Conservation (phyloP, 2,329 filamentous ascomycete species). For the Blastomyces silverae region DNA sequence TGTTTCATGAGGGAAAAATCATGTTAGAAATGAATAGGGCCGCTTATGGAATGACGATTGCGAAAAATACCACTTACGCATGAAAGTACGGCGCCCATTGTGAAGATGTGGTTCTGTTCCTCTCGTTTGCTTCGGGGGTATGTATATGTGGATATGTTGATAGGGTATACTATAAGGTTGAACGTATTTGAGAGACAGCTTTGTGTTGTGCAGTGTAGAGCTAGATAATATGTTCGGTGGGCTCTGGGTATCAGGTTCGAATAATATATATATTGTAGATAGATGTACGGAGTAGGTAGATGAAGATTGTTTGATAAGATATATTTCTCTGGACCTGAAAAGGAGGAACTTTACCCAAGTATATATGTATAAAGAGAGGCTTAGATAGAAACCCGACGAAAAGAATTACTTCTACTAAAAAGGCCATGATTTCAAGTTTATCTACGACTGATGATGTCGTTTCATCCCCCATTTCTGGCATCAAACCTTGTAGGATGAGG, state of each 20-base stretch:
- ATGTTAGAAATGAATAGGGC: slow-evolving; percentile 6
- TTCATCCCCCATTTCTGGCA: background rate
- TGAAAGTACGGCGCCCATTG: slow-evolving; percentile 76
- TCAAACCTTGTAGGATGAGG: background rate
- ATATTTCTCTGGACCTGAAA: background rate
- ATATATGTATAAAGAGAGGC: background rate
- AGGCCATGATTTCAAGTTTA: background rate
- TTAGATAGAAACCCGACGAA: background rate
- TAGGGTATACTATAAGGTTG: background rate
- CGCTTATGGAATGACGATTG: background rate
- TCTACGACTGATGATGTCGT: background rate
- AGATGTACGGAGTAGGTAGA: background rate
- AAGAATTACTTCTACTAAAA: background rate
- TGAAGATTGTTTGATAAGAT: background rate
- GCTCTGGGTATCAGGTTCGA: background rate
- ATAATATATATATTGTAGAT: too few species aligned
- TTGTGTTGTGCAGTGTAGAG: background rate
- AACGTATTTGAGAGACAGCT: background rate
- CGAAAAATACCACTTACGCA: slow-evolving; percentile 59
- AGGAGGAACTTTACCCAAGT: background rate
- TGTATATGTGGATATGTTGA: slow-evolving; percentile 2
- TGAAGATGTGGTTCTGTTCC: slow-evolving; percentile 30
- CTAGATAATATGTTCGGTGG: background rate
- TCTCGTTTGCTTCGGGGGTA: slow-evolving; percentile 3
- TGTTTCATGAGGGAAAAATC: slow-evolving; percentile 27